Base-by-base conservation (phyloP, 2,329 filamentous ascomycete species). In the Exserohilum rostratum region DNA sequence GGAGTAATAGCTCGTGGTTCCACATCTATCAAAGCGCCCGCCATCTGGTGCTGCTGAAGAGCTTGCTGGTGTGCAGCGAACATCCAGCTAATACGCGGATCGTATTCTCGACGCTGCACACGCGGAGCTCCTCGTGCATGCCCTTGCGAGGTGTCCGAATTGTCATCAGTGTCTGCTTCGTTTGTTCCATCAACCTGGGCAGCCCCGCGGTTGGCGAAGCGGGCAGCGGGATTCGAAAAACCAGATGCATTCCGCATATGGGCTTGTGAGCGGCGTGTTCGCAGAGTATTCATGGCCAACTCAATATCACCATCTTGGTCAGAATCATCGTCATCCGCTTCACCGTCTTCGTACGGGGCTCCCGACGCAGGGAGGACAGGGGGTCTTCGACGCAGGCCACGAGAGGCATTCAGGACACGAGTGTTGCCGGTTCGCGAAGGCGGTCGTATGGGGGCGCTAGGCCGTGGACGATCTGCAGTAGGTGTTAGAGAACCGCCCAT, bases 401-500 rank as follows among this genome's bases (percentile, higher is more conserved):
- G 73, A 17, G 71, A 71, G 47, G 70, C 66, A 54, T 75, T 69
- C 50, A 67, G 61, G 48, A 70, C 56, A 57, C 70, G 70, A 52
- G 67, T 45, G 46, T 70, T 72, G 47, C 68, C 71, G 46, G 65
- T 63, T 59, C 74, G 73, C 39, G 74, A 76, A 49, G 74, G 72
- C 33, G 75, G 74, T 46, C 73, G 74, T 52, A 75, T 76, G 29
- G 70, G 66, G 64, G 68, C 70, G 56, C 70, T 74, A 71, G 71
- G 73, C 66, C 68, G 69, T 51, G 73, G 73, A 71, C 73, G 73
- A 77, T 77, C 76, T 78, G 75, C 72, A 76, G 74, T 76, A 77
- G 76, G 75, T 74, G 76, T 78, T 74, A 78, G 76, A 77, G 75
- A 77, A 72, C 75, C 73, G 68, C 69, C 70, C 70, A 74, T 75